phyloP scores from a whole-genome alignment of 108 stramenopile genomes.

The Schizochytrium sp. region DNA sequence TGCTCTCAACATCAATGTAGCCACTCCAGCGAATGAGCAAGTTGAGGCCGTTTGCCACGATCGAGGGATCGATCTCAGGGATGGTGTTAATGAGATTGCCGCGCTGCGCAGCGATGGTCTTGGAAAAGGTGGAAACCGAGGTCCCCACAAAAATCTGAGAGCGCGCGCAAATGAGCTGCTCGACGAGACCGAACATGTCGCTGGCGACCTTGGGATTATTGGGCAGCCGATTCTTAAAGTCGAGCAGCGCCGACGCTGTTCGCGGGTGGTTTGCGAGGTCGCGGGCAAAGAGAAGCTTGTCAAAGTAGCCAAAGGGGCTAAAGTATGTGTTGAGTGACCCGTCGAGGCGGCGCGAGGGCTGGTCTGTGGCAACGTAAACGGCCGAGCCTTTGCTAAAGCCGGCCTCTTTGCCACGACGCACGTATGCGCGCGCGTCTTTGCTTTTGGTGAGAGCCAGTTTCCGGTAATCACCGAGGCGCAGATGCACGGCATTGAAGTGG shows the following conservation, averaged over 20 bases:
- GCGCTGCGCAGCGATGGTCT: not conserved
- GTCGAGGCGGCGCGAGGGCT: not conserved
- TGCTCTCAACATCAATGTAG: not conserved
- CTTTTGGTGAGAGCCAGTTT: not conserved
- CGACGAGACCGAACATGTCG: conserved; percentile 11
- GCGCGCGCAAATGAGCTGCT: conserved; percentile 18
- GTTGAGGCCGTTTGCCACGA: not conserved
- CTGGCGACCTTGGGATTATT: not conserved
- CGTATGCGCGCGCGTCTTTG: not conserved
- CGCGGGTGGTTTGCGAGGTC: not conserved
- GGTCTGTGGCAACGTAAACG: conserved; percentile 3
- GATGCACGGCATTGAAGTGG: not conserved
- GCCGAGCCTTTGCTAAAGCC: not conserved
- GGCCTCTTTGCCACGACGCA: not conserved
- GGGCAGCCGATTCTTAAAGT: not conserved
- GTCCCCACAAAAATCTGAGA: not conserved
- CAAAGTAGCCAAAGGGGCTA: not conserved
- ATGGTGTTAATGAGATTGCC: not conserved
- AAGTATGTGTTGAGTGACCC: not conserved
- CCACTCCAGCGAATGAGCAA: not conserved
- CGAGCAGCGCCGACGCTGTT: not conserved
- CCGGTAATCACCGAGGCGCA: not conserved
- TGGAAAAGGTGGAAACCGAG: not conserved
- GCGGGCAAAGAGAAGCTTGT: not conserved
- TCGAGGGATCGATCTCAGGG: not conserved